These are phyloP conservation scores for Akanthomyces muscarius DNA, from an alignment of 2,329 filamentous ascomycete species.

Conservation along the genomic window DNA sequence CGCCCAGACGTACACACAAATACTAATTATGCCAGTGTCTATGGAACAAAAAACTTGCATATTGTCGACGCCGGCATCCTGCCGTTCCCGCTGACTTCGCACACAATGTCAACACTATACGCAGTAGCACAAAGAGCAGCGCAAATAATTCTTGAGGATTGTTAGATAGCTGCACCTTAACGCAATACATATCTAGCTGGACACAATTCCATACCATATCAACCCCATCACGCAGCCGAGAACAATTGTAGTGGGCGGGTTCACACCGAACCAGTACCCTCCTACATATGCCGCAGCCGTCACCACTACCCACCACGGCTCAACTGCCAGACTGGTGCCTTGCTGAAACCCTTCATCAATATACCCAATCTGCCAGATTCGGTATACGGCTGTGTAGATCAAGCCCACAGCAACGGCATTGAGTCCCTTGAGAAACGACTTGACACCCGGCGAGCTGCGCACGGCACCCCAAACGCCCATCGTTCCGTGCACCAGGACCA, in stretches of 20 bases:
- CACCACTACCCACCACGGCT: slow-evolving; percentile 62
- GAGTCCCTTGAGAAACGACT: slow-evolving; percentile 48
- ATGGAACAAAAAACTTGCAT: slow-evolving; percentile 23
- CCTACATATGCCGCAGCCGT: slow-evolving; percentile 40
- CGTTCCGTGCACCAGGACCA: slow-evolving; percentile 46
- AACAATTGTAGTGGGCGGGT: slow-evolving; percentile 31
- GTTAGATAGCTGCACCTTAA: not conserved
- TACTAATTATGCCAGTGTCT: slow-evolving; percentile 17
- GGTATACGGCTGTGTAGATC: slow-evolving; percentile 61
- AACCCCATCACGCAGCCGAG: slow-evolving; percentile 33
- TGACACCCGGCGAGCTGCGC: slow-evolving; percentile 43
- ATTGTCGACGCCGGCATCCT: slow-evolving; percentile 25
- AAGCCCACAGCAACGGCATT: slow-evolving; percentile 59
- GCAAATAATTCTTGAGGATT: slow-evolving; percentile 21
- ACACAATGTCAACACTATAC: slow-evolving; percentile 26
- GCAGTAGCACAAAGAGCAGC: slow-evolving; percentile 23
- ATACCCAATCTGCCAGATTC: slow-evolving; percentile 59
- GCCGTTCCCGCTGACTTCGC: slow-evolving; percentile 22
- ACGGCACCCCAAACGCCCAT: slow-evolving; percentile 54
- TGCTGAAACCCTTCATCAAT: slow-evolving; percentile 44
- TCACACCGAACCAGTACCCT: slow-evolving; percentile 30
- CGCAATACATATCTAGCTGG: not conserved
- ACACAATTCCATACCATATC: slow-evolving; percentile 29
- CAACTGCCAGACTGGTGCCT: slow-evolving; percentile 51
- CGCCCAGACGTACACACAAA: not conserved